Evolutionary conservation across 2,329 filamentous ascomycete species (phyloP).

Genomic region (Fusarium tuaranense): DNA sequence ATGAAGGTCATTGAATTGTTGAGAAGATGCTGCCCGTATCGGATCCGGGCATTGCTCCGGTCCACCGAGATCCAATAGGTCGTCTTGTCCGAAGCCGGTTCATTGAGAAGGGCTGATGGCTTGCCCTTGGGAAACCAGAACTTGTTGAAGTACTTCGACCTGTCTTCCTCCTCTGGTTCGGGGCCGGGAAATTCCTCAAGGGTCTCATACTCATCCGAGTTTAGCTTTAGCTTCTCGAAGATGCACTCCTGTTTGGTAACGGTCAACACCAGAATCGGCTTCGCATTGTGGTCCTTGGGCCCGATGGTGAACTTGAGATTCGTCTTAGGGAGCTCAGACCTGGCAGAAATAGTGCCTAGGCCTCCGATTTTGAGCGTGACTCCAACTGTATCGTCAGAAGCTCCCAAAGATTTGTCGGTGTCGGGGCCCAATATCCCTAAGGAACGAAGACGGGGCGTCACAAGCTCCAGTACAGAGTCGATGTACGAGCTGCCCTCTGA

Average conservation of each 20-base stretch:
- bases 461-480: no score
- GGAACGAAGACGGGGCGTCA: no score
- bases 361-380: not conserved
- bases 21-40: not conserved
- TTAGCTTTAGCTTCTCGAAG: not conserved
- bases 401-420: no score
- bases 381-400: not conserved
- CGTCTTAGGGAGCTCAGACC: not conserved
- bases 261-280: not conserved
- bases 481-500: no score
- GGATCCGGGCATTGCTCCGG: not conserved
- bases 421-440: no score
- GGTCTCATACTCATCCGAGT: not conserved
- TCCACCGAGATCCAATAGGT: not conserved
- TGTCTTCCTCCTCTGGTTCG: not conserved
- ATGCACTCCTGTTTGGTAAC: not conserved
- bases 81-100: not conserved
- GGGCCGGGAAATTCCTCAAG: not conserved
- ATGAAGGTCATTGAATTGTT: conserved; percentile 4
- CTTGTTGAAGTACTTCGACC: not conserved
- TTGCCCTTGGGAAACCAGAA: not conserved
- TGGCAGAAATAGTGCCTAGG: not conserved
- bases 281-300: not conserved
- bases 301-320: not conserved
- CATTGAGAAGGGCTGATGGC: not conserved